Evolutionary conservation across 2,329 filamentous ascomycete genomes (phyloP).

Genomic region (Penicillium sp.): DNA sequence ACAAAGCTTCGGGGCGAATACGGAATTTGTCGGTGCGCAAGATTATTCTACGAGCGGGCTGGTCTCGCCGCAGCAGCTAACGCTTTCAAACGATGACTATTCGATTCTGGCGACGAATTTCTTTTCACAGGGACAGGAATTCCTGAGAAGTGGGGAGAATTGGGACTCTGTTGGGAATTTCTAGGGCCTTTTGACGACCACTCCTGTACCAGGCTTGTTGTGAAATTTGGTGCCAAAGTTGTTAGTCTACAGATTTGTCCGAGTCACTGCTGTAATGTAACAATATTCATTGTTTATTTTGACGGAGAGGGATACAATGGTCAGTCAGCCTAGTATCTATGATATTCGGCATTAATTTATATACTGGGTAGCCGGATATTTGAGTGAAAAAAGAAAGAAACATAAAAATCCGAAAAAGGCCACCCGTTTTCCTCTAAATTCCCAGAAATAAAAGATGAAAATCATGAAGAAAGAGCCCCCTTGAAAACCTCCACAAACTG

Average conservation of each 20-base stretch:
- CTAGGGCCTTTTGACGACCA: constrained; percentile 7
- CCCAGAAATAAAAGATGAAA: background rate
- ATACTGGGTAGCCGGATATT: too few species aligned
- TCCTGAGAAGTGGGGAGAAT: constrained; percentile 43
- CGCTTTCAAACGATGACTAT: constrained; percentile 45
- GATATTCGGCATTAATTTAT: too few species aligned
- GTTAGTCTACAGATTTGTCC: too few species aligned
- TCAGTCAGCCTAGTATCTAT: too few species aligned
- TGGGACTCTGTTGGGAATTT: constrained; percentile 41
- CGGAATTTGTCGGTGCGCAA: constrained; percentile 17
- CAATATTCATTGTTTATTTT: too few species aligned
- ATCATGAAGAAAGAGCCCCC: constrained; percentile 28
- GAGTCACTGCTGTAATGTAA: too few species aligned
- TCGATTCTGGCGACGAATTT: constrained; percentile 54
- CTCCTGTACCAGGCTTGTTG: background rate
- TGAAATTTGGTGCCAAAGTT: too few species aligned
- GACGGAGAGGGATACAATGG: too few species aligned
- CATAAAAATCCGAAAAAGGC: background rate
- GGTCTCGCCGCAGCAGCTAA: constrained; percentile 28
- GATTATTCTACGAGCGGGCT: constrained; percentile 22
- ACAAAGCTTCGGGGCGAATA: constrained; percentile 26
- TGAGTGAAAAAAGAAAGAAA: too few species aligned
- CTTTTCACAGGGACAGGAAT: constrained; percentile 52
- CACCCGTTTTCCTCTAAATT: background rate
- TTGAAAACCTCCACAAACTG: constrained; percentile 52